Conservation (phyloP, 345 rosid genomes). For the Salix caprea region DNA sequence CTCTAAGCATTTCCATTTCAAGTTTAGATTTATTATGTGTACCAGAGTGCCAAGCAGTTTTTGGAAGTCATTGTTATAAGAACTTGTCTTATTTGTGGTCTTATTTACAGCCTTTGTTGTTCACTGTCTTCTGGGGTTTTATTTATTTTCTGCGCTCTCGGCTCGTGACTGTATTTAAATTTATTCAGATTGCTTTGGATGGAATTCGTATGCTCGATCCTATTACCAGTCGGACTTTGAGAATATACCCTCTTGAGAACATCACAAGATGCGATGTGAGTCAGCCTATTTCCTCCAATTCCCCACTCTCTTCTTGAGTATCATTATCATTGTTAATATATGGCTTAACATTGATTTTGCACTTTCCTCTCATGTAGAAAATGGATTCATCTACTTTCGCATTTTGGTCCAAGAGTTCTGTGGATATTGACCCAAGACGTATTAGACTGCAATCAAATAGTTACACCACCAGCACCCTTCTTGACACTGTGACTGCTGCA, state of each 20-base stretch:
- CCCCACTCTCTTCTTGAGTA: not conserved
- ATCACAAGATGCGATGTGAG: constrained; percentile 94
- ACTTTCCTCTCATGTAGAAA: constrained; percentile 35
- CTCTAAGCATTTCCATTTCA: not conserved
- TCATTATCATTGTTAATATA: not conserved
- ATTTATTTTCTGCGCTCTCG: not conserved
- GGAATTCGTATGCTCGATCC: constrained; percentile 98
- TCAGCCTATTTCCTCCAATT: not conserved
- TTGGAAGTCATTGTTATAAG: not conserved
- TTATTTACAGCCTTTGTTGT: not conserved
- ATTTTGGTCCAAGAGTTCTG: constrained; percentile 94
- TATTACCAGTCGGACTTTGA: constrained; percentile 65
- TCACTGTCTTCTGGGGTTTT: not conserved
- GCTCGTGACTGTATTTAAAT: not conserved
- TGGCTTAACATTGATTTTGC: constrained; percentile 5
- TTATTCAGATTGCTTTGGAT: constrained; percentile 85
- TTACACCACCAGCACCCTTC: constrained; percentile 81
- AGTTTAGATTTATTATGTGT: not conserved
- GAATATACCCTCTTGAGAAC: constrained; percentile 93
- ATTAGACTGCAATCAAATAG: constrained; percentile 91
- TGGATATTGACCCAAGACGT: constrained; percentile 87
- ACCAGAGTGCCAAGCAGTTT: not conserved
- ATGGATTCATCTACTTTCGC: constrained; percentile 80
- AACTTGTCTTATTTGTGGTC: too few species aligned
- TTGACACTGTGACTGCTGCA: constrained; percentile 94